Conservation (phyloP, 768 basidiomycete genomes). For the Hypholoma fasciculare region DNA sequence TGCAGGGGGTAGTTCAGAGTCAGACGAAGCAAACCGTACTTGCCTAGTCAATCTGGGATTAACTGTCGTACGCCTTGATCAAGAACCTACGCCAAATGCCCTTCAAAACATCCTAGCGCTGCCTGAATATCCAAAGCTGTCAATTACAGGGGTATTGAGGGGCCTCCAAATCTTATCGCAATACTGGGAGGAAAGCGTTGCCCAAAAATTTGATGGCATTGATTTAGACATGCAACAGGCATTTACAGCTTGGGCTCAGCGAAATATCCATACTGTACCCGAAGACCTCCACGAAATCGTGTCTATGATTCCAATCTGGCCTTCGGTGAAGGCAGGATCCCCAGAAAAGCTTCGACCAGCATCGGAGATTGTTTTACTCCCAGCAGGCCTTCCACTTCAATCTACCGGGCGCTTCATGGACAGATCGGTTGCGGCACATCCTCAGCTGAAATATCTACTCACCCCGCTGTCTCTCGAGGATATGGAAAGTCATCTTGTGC, state of each 20-base stretch:
- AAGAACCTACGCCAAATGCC: slow-evolving; percentile 15
- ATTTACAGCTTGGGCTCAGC: slow-evolving; percentile 34
- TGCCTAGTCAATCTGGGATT: slow-evolving; percentile 14
- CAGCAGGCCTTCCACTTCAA: slow-evolving; percentile 2
- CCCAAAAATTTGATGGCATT: slow-evolving; percentile 20
- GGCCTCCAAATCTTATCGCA: slow-evolving; percentile 10
- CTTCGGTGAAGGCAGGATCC: slow-evolving; percentile 12
- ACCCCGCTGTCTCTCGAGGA: slow-evolving; percentile 3
- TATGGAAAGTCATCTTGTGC: slow-evolving; percentile 3
- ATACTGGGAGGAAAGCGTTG: not conserved
- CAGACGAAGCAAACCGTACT: slow-evolving; percentile 6
- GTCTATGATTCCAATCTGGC: slow-evolving; percentile 35
- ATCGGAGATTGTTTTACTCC: slow-evolving; percentile 17
- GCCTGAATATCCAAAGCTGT: slow-evolving; percentile 10
- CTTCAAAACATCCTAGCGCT: slow-evolving; percentile 19
- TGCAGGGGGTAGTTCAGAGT: slow-evolving; percentile 5
- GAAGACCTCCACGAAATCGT: slow-evolving; percentile 18
- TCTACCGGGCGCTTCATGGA: slow-evolving; percentile 16
- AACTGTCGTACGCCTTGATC: slow-evolving; percentile 15
- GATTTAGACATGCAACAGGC: slow-evolving; percentile 9
- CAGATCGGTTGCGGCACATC: slow-evolving; percentile 10
- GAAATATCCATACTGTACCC: slow-evolving; percentile 12
- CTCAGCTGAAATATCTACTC: not conserved
- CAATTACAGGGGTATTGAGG: slow-evolving; percentile 18
- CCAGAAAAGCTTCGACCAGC: slow-evolving; percentile 14